Evolutionary conservation across 2,329 filamentous ascomycete genomes (phyloP), one percentile per base, ranked within the genome.

Genomic region (Aspergillus sp.): DNA sequence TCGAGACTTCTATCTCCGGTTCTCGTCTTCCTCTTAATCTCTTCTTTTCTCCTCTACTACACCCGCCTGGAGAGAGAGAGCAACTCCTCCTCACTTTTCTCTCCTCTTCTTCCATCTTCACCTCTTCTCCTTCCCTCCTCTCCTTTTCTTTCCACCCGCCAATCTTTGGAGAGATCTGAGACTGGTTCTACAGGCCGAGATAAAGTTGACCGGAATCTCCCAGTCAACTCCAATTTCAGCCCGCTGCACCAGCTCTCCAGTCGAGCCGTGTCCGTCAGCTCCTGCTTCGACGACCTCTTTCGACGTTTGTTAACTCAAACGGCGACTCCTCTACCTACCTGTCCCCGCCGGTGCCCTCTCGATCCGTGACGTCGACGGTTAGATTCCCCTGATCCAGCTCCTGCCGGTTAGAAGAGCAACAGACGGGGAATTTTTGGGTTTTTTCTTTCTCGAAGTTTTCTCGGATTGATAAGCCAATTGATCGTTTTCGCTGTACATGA

Each of bases 1-100:
- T 51, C 40, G 43, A 47, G 48, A 45, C 52, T 47, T 59, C 55
- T 56, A 57, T 56, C 56, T 56, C 49, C 48, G 50, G 51, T 47
- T 51, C 50, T 52, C 50, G 42, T 51, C 51, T 11, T 28, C 26
- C 27, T 28, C 29, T 38, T 37, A 37, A 37, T 37, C 51, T 53
- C 49, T 55, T 60, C 56, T 54, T 56, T 57, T 63, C 65, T 62
- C 57, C 55, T 56, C 56, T 59, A 51, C 59, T 64, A 66, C 64
- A 68, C 59, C 62, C 61, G 62, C 58, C 62, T 68, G 65, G 64
- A 68, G 65, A 66, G 65, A 66, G 64, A 66, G 64, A 67, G 58
- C 19, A 56, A 57, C 58, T 55, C 57, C 60, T 65, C 61, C 52
- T 60, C 56, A 57, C 56, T 59, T 58, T 62, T 61, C 61, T 53